Evolutionary conservation across 1,284 basidiomycete species (phyloP), one percentile per base, ranked within the genome.

Genomic region (Bothia castanella): DNA sequence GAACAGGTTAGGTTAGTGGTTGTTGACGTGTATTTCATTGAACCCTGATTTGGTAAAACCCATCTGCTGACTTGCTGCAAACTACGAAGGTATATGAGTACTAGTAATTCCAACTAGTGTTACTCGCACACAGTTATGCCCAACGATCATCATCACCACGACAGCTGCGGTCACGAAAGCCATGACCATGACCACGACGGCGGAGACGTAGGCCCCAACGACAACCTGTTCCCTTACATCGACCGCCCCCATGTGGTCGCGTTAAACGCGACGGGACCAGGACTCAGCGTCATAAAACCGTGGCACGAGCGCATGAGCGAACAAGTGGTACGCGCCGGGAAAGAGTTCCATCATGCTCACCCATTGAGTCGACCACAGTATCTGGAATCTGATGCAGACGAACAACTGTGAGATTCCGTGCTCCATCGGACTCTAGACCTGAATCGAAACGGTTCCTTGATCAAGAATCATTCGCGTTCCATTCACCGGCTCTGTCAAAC

Each of bases 311-410:
- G 89, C 35, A 61, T 74, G 46, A 78, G 83, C 47, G 87, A 89
- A 65, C 67, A 69, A 36, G 71, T 75, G 69, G 89, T 89, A 65
- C 51, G 71, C 58, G 23, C 38, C 34, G 31, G 17, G 23, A 29
- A 45, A 34, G 12, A 25, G 9, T 25, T 40, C 30, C 9, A 7
- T 41, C 5, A 19, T 39, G 20, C 42, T 43, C 45, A 39, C 43
- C 19, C 29, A 42, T 35, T 54, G 39, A 60, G 31, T 13, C 29
- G 43, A 48, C 37, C 45, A 12, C 30, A 92, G 89, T 87, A 72
- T 57, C 58, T 92, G 36, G 83, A 89, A 64, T 91, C 89, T 13
- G 89, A 92, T 57, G 85, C 84, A 32, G 89, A 92, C 66, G 88
- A 90, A 63, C 87, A 91, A 68, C 69, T 92, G 87, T 89, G 67